Evolutionary conservation across 441 rosid species (phyloP).

Genomic region (Populus tomentosa): DNA sequence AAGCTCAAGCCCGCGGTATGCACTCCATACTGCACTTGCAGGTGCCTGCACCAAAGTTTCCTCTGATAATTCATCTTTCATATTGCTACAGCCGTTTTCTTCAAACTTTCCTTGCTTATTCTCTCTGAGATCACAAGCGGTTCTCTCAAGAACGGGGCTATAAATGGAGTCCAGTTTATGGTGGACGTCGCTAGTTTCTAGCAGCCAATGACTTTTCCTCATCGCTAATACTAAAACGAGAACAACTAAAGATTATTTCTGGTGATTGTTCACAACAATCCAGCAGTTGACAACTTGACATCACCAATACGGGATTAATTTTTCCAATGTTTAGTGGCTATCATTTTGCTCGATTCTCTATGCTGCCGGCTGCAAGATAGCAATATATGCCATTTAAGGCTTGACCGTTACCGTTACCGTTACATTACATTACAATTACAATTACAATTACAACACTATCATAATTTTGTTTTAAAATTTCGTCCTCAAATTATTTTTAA

Average conservation of each 20-base stretch:
- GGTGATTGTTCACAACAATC: not conserved
- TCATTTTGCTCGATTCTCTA: not conserved
- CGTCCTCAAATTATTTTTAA: too few species aligned
- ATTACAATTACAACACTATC: not conserved
- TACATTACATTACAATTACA: not conserved
- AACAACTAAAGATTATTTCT: not conserved
- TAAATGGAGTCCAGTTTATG: not conserved
- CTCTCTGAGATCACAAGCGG: not conserved
- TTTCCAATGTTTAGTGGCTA: not conserved
- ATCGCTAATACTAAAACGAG: not conserved
- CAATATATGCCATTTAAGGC: not conserved
- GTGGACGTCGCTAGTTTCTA: not conserved
- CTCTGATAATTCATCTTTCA: not conserved
- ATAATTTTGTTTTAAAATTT: too few species aligned
- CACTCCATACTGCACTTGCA: constrained; percentile 27
- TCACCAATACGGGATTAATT: too few species aligned
- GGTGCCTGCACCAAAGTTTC: not conserved
- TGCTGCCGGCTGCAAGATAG: not conserved
- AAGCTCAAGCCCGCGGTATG: constrained; percentile 25
- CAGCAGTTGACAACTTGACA: not conserved
- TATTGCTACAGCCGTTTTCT: not conserved
- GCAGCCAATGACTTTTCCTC: not conserved
- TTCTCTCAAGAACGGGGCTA: not conserved
- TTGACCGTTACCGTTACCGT: not conserved
- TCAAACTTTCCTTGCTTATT: not conserved